Evolutionary conservation across 306 rosid species (phyloP).

Genomic region (Crotalaria pallida): DNA sequence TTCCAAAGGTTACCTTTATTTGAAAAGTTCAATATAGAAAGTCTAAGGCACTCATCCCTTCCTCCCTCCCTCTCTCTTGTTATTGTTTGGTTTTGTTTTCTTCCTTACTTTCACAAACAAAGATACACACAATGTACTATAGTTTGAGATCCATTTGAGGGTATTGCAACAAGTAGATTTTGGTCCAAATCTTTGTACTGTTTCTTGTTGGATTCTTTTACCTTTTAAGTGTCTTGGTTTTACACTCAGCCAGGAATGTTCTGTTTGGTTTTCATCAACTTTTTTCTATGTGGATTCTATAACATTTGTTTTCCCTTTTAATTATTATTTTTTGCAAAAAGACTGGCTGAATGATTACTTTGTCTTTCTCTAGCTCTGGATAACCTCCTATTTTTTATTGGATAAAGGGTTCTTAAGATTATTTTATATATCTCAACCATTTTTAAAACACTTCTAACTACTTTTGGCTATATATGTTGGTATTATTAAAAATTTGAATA

Average conservation of each 20-base stretch:
- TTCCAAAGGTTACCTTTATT: conserved; percentile 69
- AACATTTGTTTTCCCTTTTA: conserved; percentile 5
- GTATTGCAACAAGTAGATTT: not conserved
- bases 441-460: not conserved
- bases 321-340: not conserved
- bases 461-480: conserved; percentile 25
- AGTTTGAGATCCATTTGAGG: conserved; percentile 15
- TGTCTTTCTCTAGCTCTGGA: conserved; percentile 37
- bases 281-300: conserved; percentile 40
- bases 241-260: conserved; percentile 27
- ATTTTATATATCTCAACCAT: not conserved
- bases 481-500: conserved; percentile 9
- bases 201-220: conserved; percentile 1
- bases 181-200: not conserved
- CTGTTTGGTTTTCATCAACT: conserved; percentile 27
- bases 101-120: conserved; percentile 30
- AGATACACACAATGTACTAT: conserved; percentile 25
- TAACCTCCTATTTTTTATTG: not conserved
- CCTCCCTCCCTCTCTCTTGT: not conserved
- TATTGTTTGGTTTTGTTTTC: not conserved
- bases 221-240: not conserved
- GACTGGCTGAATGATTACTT: conserved; percentile 3
- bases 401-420: not conserved
- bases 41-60: conserved; percentile 33
- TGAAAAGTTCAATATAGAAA: conserved; percentile 35